A percentile compares a stretch with the other conserved stretches of the same genome.
phyloP scores from a whole-genome alignment of 768 basidiomycete genomes.

The Glaciozyma antarctica region DNA sequence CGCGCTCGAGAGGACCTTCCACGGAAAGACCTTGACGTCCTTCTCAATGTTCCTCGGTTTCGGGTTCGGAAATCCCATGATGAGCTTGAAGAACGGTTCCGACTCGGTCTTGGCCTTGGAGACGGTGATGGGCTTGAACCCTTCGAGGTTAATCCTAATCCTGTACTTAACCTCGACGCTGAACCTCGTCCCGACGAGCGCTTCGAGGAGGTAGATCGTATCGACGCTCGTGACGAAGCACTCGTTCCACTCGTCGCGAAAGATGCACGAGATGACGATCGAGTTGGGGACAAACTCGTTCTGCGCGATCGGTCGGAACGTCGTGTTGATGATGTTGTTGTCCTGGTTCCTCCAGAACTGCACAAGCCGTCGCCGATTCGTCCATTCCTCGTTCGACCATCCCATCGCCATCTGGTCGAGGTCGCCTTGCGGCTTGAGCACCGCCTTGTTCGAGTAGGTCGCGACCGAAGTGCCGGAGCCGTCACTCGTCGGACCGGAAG shows the following conservation, averaged over 20 bases:
- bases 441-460: conserved; percentile 27
- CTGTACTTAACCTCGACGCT: conserved; percentile 94
- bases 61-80: conserved; percentile 90
- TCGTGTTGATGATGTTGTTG: conserved; percentile 63
- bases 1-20: conserved; percentile 43
- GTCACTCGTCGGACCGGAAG: background rate
- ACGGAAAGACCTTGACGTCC: conserved; percentile 58
- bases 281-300: conserved; percentile 63
- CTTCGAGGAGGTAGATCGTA: conserved; percentile 84
- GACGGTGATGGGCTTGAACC: conserved; percentile 78
- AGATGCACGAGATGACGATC: conserved; percentile 90
- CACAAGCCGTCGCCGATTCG: conserved; percentile 68
- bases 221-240: conserved; percentile 93
- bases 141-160: conserved; percentile 87
- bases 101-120: conserved; percentile 72
- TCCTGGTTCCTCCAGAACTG: conserved; percentile 72
- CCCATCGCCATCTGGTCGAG: conserved; percentile 43
- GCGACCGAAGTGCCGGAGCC: background rate
- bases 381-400: conserved; percentile 53
- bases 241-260: conserved; percentile 60
- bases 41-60: conserved; percentile 96
- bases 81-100: conserved; percentile 82
- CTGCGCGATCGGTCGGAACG: conserved; percentile 64
- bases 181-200: conserved; percentile 62
- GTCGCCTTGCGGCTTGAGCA: conserved; percentile 40